A percentile compares a stretch with the other conserved stretches of the same genome.
Conservation (phyloP, 768 basidiomycete genomes). For the Dioszegia crocea region DNA sequence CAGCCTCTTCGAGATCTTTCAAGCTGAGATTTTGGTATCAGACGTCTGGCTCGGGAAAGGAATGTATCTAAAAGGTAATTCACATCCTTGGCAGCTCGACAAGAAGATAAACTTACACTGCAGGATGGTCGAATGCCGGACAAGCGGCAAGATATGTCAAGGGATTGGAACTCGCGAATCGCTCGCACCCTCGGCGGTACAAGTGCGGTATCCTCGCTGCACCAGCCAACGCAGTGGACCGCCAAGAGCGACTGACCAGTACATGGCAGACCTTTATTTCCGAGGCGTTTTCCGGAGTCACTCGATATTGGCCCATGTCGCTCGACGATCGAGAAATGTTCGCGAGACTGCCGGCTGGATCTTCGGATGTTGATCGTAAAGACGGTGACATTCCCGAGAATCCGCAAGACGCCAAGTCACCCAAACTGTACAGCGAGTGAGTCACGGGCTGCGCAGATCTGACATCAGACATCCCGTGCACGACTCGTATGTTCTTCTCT, state of each 20-base stretch:
- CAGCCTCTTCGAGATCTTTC: conserved; percentile 29
- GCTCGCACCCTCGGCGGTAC: conserved; percentile 12
- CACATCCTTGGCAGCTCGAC: no score
- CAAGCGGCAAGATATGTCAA: conserved; percentile 27
- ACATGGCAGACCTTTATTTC: conserved; percentile 37
- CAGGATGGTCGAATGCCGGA: conserved; percentile 33
- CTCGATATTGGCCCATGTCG: conserved; percentile 18
- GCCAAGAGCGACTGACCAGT: conserved; percentile 38
- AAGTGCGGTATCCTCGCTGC: conserved; percentile 26
- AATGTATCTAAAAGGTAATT: conserved; percentile 34
- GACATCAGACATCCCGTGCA: conserved; percentile 30
- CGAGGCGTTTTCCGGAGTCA: conserved; percentile 31
- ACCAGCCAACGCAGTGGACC: conserved; percentile 17
- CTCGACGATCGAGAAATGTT: conserved; percentile 27
- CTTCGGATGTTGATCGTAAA: conserved; percentile 9
- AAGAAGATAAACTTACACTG: no score
- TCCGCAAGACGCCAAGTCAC: conserved; percentile 19
- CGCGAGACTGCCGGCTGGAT: conserved; percentile 24
- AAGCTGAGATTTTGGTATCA: conserved; percentile 30
- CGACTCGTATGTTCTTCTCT: conserved; percentile 27
- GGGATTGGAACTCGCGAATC: conserved; percentile 32
- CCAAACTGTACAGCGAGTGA: conserved; percentile 23
- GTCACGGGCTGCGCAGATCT: not conserved
- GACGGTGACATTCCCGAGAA: conserved; percentile 16
- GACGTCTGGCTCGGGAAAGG: conserved; percentile 38